Evolutionary conservation across 2,329 filamentous ascomycete genomes (phyloP).

Genomic region (Clonostachys byssicola): DNA sequence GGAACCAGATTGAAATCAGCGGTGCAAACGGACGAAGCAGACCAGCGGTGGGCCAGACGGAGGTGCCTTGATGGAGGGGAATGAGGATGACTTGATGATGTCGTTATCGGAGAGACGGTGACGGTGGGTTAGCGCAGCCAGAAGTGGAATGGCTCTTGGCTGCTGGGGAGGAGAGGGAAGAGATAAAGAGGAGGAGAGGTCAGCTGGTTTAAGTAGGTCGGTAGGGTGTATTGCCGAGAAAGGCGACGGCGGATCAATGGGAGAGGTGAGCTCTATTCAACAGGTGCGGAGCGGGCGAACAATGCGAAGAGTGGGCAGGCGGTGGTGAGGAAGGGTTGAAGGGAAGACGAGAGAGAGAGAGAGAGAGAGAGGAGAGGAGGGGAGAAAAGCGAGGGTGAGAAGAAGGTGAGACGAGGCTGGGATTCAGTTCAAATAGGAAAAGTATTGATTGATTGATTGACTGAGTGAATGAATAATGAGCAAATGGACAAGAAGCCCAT

Average conservation of each 20-base stretch:
- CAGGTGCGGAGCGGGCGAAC: slow-evolving; percentile 4
- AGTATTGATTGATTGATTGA: not conserved
- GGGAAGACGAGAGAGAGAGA: not conserved
- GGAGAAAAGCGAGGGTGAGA: slow-evolving; percentile 6
- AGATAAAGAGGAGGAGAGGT: too few species aligned
- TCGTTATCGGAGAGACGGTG: too few species aligned
- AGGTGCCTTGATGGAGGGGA: too few species aligned
- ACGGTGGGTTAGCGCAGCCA: not conserved
- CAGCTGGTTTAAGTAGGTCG: too few species aligned
- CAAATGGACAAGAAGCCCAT: not conserved
- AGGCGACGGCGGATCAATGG: too few species aligned
- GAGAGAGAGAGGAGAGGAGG: slow-evolving; percentile 1
- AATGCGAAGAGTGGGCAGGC: not conserved
- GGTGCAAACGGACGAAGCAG: too few species aligned
- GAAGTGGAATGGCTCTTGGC: not conserved
- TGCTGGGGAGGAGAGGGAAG: too few species aligned
- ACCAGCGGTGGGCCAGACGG: too few species aligned
- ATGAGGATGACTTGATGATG: too few species aligned
- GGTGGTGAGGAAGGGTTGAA: not conserved
- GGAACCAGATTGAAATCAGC: too few species aligned
- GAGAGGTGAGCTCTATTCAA: not conserved
- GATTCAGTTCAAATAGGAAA: not conserved
- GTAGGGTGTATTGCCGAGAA: too few species aligned
- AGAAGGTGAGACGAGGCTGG: slow-evolving; percentile 1
- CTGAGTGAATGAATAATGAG: not conserved